Conservation (phyloP, 2,329 filamentous ascomycete genomes). For the Magnaporthiopsis rhizophila region DNA sequence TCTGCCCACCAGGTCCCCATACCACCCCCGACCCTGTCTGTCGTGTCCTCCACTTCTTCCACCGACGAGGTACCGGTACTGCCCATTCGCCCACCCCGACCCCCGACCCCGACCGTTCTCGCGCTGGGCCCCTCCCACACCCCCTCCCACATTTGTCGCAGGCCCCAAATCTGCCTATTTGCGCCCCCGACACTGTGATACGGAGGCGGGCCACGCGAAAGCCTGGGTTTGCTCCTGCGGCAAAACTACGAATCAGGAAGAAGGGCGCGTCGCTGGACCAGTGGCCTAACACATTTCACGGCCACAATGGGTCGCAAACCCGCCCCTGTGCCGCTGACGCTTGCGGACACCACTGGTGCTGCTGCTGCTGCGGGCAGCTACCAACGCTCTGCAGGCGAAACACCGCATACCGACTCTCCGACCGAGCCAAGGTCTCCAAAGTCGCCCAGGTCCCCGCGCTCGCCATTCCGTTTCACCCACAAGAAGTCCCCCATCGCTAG, state of each 20-base stretch:
- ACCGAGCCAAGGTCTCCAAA: conserved; percentile 34
- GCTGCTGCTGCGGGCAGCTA: conserved; percentile 19
- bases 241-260: conserved; percentile 24
- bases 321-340: conserved; percentile 49
- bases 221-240: conserved; percentile 24
- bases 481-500: conserved; percentile 18
- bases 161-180: conserved; percentile 25
- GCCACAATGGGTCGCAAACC: conserved; percentile 48
- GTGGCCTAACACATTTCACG: conserved; percentile 3
- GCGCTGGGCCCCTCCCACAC: conserved; percentile 11
- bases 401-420: conserved; percentile 24
- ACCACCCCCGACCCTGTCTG: not conserved
- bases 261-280: conserved; percentile 1
- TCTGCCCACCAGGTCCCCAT: not conserved
- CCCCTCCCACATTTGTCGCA: conserved; percentile 21
- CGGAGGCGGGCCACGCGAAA: conserved; percentile 24
- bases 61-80: not conserved
- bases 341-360: conserved; percentile 32
- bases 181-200: conserved; percentile 25
- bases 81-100: not conserved
- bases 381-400: conserved; percentile 23
- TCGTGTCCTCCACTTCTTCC: conserved; percentile 1
- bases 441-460: conserved; percentile 36
- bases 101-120: conserved; percentile 7
- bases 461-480: conserved; percentile 37